Conservation (phyloP, 169 alveolate genomes). For the Theileria luwenshuni region DNA sequence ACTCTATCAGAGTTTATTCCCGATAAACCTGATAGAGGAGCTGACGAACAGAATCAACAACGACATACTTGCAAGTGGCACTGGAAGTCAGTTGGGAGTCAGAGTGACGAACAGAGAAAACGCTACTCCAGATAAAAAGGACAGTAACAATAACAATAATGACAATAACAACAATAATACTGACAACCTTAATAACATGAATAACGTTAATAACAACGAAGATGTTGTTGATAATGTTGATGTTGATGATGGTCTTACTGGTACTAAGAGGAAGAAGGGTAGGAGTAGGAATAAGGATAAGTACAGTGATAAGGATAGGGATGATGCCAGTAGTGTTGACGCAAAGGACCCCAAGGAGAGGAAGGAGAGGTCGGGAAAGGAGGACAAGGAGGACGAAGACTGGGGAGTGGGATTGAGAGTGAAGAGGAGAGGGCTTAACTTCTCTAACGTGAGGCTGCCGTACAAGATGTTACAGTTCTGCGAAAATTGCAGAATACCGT, state of each 20-base stretch:
- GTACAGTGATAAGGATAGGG: not conserved
- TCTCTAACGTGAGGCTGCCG: slow-evolving; percentile 70
- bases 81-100: slow-evolving; percentile 26
- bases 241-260: not conserved
- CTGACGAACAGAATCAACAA: slow-evolving; percentile 60
- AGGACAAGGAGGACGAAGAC: slow-evolving; percentile 65
- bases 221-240: not conserved
- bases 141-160: too few relatives aligned
- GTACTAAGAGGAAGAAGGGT: not conserved
- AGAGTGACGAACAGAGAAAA: not conserved
- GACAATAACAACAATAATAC: not conserved
- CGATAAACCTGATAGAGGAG: slow-evolving; percentile 75
- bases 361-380: not conserved
- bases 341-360: not conserved
- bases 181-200: too few relatives aligned
- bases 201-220: not conserved
- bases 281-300: not conserved
- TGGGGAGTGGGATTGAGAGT: slow-evolving; percentile 61
- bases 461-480: slow-evolving; percentile 67
- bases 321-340: not conserved
- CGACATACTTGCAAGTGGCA: slow-evolving; percentile 49
- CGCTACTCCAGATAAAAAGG: not conserved
- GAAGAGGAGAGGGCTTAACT: slow-evolving; percentile 70
- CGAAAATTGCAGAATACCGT: slow-evolving; percentile 78
- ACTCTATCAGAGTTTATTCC: slow-evolving; percentile 73